phyloP scores from a whole-genome alignment of 2,329 filamentous ascomycete species.

The Ambrosiella beaveri region DNA sequence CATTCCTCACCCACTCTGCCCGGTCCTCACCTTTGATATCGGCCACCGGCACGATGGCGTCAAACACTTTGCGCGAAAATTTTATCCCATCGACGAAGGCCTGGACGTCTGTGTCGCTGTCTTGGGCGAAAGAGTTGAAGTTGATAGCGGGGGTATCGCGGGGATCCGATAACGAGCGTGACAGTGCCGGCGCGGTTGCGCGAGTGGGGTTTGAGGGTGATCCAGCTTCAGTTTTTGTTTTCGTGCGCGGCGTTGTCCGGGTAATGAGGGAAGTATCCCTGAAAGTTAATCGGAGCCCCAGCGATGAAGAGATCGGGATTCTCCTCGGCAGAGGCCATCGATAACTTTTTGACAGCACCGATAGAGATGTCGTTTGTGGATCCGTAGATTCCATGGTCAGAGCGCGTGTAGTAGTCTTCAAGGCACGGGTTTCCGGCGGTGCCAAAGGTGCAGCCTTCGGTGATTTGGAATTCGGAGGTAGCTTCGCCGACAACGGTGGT shows the following conservation, averaged over 20 bases:
- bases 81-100: conserved; percentile 21
- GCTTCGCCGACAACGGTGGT: conserved; percentile 20
- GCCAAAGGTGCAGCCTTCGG: conserved; percentile 3
- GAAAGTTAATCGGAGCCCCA: conserved; percentile 36
- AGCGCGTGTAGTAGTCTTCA: not conserved
- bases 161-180: conserved; percentile 41
- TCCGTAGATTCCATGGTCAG: conserved; percentile 7
- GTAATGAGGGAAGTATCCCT: conserved; percentile 38
- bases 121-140: conserved; percentile 37
- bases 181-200: conserved; percentile 46
- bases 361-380: conserved; percentile 11
- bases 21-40: conserved; percentile 14
- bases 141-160: conserved; percentile 43
- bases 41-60: conserved; percentile 14
- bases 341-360: conserved; percentile 13
- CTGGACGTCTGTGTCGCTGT: conserved; percentile 27
- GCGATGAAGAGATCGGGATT: conserved; percentile 36
- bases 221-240: conserved; percentile 24
- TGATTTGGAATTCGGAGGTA: not conserved
- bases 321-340: conserved; percentile 14
- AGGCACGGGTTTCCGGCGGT: conserved; percentile 8
- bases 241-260: conserved; percentile 26
- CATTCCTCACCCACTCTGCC: conserved; percentile 22
- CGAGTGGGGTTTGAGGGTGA: conserved; percentile 33
- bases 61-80: conserved; percentile 17